Evolutionary conservation across 2,329 filamentous ascomycete species (phyloP).

Genomic region (Ascochyta pisi): DNA sequence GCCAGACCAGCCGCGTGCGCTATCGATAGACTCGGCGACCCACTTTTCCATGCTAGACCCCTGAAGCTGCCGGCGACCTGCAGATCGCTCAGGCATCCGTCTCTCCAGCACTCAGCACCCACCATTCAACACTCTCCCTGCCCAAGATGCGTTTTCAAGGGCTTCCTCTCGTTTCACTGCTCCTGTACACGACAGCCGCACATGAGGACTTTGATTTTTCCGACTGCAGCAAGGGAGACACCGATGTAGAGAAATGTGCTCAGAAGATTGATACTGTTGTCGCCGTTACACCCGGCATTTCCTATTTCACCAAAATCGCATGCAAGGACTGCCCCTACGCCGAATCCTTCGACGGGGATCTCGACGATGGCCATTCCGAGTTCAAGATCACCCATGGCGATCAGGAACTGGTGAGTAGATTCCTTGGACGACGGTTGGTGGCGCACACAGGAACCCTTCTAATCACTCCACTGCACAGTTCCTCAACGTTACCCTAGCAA

Average conservation of each 20-base stretch:
- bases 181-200: conserved; percentile 12
- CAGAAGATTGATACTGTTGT: conserved; percentile 34
- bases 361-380: conserved; percentile 2
- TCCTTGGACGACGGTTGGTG: background rate
- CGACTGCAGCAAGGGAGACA: conserved; percentile 23
- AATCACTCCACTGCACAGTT: conserved; percentile 24
- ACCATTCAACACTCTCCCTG: conserved; percentile 14
- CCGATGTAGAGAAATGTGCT: conserved; percentile 24
- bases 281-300: conserved; percentile 30
- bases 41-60: conserved; percentile 4
- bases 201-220: conserved; percentile 20
- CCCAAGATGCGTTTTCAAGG: conserved; percentile 16
- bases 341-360: conserved; percentile 7
- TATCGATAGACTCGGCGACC: conserved; percentile 12
- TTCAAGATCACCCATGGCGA: conserved; percentile 23
- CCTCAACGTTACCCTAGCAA: conserved; percentile 41
- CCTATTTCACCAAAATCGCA: conserved; percentile 40
- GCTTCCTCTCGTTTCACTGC: conserved; percentile 20
- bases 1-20: conserved; percentile 7
- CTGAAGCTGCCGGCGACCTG: conserved; percentile 12
- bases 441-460: background rate
- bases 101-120: conserved; percentile 7
- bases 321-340: conserved; percentile 39
- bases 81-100: background rate
- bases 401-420: conserved; percentile 35